Conservation (phyloP, 208 protist genomes). For the Trypanosoma melophagium region DNA sequence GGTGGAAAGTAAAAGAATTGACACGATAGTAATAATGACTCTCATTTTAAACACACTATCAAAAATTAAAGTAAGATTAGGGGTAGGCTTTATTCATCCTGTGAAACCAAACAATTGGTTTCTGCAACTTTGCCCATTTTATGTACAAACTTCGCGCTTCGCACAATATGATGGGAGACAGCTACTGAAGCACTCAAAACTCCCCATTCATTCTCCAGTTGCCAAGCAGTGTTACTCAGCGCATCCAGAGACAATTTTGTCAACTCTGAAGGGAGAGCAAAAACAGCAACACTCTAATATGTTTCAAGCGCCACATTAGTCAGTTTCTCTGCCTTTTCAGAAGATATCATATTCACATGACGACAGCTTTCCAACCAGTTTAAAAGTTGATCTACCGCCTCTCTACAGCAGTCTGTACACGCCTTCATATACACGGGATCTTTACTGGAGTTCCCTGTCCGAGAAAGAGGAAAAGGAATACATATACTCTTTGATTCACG, state of each 20-base stretch:
- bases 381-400: background rate
- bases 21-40: too few relatives aligned
- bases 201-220: background rate
- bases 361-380: background rate
- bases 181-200: background rate
- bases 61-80: too few relatives aligned
- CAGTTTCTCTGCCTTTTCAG: background rate
- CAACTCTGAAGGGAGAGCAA: background rate
- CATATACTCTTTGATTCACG: background rate
- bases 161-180: background rate
- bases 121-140: background rate
- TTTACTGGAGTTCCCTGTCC: background rate
- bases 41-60: too few relatives aligned
- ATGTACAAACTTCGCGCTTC: background rate
- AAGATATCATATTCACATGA: background rate
- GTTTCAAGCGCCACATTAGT: background rate
- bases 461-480: constrained; percentile 4
- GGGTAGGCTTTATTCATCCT: background rate
- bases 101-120: background rate
- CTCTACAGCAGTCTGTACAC: background rate
- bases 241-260: background rate
- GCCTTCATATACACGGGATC: background rate
- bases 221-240: background rate
- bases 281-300: background rate
- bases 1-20: background rate